These are phyloP conservation scores for Tricholoma saponaceum DNA, from an alignment of 768 basidiomycete species.

Conservation along the genomic window DNA sequence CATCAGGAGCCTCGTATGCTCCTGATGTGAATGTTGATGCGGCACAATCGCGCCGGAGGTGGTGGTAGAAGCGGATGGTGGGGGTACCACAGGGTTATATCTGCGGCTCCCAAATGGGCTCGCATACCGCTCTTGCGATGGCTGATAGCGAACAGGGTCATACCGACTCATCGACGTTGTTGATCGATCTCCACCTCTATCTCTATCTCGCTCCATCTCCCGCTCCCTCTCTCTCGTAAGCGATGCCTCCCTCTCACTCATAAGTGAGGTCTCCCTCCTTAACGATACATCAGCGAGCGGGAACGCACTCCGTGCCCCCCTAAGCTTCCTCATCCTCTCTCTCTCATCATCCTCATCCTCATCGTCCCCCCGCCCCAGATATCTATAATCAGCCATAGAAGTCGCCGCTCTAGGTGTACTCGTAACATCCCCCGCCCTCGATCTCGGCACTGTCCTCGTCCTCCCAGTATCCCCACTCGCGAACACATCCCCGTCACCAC, in stretches of 20 bases:
- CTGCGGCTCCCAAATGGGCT: conserved; percentile 26
- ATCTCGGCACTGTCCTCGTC: conserved; percentile 12
- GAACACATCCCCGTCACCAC: conserved; percentile 2
- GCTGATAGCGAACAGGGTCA: conserved; percentile 1
- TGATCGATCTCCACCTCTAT: conserved; percentile 14
- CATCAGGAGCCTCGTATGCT: conserved; percentile 68
- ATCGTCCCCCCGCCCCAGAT: conserved; percentile 22
- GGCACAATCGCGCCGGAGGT: conserved; percentile 10
- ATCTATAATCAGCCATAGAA: conserved; percentile 51
- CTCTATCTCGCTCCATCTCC: conserved; percentile 13
- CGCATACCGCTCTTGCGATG: conserved; percentile 13
- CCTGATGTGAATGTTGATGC: conserved; percentile 30
- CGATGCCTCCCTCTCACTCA: conserved; percentile 7
- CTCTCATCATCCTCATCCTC: conserved; percentile 8
- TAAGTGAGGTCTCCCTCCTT: conserved; percentile 10
- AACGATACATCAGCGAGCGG: conserved; percentile 3
- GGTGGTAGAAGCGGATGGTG: conserved; percentile 1
- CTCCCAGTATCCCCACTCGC: conserved; percentile 7
- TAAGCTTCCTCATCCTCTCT: conserved; percentile 1
- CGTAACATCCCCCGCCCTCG: conserved; percentile 4
- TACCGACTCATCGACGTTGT: conserved; percentile 19
- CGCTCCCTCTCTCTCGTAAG: conserved; percentile 11
- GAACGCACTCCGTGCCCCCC: conserved; percentile 7
- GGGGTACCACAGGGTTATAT: neutral
- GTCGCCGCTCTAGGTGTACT: conserved; percentile 41